These are phyloP conservation scores for Angophora floribunda DNA, from an alignment of 345 rosid species.

Conservation along the genomic window DNA sequence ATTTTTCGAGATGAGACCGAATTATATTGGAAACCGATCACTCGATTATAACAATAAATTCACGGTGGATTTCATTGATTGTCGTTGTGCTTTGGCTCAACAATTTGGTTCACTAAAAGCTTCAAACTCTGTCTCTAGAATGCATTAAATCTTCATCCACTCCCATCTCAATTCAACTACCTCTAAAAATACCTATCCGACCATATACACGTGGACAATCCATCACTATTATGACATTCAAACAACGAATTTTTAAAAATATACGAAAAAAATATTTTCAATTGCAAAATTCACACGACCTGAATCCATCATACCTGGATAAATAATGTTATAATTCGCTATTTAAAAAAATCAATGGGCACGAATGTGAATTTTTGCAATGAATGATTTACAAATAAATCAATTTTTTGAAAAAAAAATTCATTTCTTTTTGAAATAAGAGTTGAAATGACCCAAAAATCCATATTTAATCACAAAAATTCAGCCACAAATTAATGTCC, in stretches of 20 bases:
- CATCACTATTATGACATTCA: not conserved
- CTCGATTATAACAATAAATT: fast-evolving
- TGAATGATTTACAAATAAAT: not conserved
- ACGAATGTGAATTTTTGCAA: too few species aligned
- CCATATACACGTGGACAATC: not conserved
- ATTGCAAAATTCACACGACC: not conserved
- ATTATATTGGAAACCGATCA: too few species aligned
- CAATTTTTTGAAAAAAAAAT: fast-evolving
- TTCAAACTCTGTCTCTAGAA: not conserved
- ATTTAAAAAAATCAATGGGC: not conserved
- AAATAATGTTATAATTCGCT: fast-evolving
- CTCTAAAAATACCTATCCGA: not conserved
- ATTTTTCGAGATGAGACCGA: too few species aligned
- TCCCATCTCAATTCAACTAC: not conserved
- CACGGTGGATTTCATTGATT: not conserved
- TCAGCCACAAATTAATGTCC: not conserved
- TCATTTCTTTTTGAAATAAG: not conserved
- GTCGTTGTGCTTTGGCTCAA: not conserved
- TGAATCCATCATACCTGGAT: fast-evolving
- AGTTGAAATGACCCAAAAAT: not conserved
- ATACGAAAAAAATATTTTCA: not conserved
- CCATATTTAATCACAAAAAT: not conserved
- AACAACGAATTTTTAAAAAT: not conserved
- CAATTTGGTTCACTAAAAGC: not conserved
- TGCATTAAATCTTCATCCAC: not conserved